These are phyloP conservation scores for Comarum palustre DNA, from an alignment of 306 rosid species.

Conservation along the genomic window DNA sequence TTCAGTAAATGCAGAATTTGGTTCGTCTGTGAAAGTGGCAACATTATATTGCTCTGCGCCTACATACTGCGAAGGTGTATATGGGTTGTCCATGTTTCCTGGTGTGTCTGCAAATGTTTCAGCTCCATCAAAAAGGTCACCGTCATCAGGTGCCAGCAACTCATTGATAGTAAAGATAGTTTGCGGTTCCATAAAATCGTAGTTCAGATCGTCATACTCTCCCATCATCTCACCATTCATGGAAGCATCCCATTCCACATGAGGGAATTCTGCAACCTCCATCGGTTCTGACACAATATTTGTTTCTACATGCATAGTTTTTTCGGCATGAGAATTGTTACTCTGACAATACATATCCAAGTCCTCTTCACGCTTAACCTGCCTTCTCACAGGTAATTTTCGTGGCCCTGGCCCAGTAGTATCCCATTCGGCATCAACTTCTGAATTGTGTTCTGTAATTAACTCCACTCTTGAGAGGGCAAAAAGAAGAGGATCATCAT, in stretches of 20 bases:
- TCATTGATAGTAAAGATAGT: conserved; percentile 74
- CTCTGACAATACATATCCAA: conserved; percentile 42
- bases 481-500: conserved; percentile 67
- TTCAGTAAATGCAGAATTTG: conserved; percentile 28
- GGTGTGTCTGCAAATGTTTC: conserved; percentile 43
- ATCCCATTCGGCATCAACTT: conserved; percentile 59
- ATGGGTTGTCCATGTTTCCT: conserved; percentile 39
- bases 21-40: conserved; percentile 20
- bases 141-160: conserved; percentile 59
- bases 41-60: conserved; percentile 35
- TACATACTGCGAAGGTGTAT: conserved; percentile 18
- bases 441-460: conserved; percentile 49
- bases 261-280: conserved; percentile 31
- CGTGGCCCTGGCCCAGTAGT: conserved; percentile 49
- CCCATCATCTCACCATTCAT: conserved; percentile 32
- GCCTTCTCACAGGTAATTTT: conserved; percentile 83
- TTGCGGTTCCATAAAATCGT: conserved; percentile 62
- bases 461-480: conserved; percentile 64
- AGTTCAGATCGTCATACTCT: conserved; percentile 42
- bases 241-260: conserved; percentile 47
- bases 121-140: conserved; percentile 41
- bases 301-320: conserved; percentile 30
- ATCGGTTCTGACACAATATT: conserved; percentile 30
- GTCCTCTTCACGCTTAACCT: conserved; percentile 66
- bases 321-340: conserved; percentile 31